Evolutionary conservation across 352 stramenopile genomes (phyloP), one percentile per base, ranked within the genome.

Genomic region (Pythium monospermum): DNA sequence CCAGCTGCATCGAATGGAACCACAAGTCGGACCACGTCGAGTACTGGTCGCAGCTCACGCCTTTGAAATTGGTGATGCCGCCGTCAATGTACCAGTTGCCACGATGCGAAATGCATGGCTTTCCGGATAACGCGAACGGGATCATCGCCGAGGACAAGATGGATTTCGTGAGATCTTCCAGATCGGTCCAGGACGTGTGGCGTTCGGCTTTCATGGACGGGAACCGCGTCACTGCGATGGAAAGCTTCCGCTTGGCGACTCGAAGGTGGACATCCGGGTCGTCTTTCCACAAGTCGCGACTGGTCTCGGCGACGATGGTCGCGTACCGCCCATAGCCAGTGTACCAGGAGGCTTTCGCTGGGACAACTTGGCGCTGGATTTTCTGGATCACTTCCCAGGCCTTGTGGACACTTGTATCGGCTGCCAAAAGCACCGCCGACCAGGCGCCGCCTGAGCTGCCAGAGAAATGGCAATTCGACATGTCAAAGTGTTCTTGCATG

Each of bases 81-180:
- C 76, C 76, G 50, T 87, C 76, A n/a, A 87, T 66, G 54, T 87
- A 87, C 71, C 73, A 84, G 30, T 83, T 39, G 5, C 73, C 76
- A 31, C 74, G 73, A 56, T 84, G 73, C 31, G 62, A 53, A 48
- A 85, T 79, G 56, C 68, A 85, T 25, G 68, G 76, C 52, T 69
- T 73, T 12, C 73, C 76, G 5, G 76, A 83, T 27, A 87, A 61
- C 44, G 76, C 76, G 40, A 87, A 84, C 45, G 76, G 76, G 51
- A 87, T 74, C 47, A 87, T 63, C 15, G 69, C 73, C 25, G 76
- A 87, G 33, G 73, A 69, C 41, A 84, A 42, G 54, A 87, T 87
- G n/a, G 76, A 85, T 33, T 67, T 68, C 32, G 66, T 78, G 19
- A 85, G 71, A 42, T 87, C 76, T 7, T 87, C 71, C 27, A 83